phyloP scores from a whole-genome alignment of 1,284 basidiomycete genomes.

The Melampsora americana region DNA sequence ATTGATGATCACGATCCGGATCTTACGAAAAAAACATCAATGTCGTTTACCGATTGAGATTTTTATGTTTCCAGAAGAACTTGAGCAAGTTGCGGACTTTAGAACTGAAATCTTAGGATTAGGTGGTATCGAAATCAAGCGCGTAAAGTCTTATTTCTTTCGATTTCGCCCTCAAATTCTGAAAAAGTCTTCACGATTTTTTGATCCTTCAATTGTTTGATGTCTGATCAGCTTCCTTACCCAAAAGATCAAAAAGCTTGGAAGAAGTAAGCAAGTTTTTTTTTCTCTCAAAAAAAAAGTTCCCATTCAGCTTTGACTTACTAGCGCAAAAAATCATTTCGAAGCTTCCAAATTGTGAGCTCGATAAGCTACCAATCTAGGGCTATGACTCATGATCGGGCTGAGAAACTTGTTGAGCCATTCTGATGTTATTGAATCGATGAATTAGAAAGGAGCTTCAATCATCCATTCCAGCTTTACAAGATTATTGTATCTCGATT shows the following conservation, averaged over 20 bases:
- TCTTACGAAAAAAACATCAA: neutral
- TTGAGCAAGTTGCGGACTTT: neutral
- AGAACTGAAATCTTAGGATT: neutral
- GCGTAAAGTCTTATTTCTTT: neutral
- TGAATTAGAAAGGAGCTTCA: conserved; percentile 3
- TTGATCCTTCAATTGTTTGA: neutral
- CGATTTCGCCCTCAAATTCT: neutral
- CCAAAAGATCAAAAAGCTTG: conserved; percentile 6
- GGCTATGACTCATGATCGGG: too few species aligned
- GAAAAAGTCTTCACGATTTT: neutral
- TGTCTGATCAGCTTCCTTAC: neutral
- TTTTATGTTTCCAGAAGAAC: conserved; percentile 8
- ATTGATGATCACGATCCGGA: conserved; percentile 3
- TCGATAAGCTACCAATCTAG: neutral
- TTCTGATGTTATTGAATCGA: neutral
- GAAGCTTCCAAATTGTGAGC: conserved; percentile 5
- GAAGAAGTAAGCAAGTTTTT: neutral
- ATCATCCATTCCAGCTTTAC: conserved; percentile 3
- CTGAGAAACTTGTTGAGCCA: too few species aligned
- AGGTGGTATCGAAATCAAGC: conserved; percentile 5
- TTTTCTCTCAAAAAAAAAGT: too few species aligned
- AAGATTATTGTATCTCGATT: conserved; percentile 5
- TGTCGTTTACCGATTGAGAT: neutral
- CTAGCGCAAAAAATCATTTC: neutral
- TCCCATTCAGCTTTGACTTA: too few species aligned